phyloP scores from a whole-genome alignment of 2,329 filamentous ascomycete genomes.

The Helotiales sp. region DNA sequence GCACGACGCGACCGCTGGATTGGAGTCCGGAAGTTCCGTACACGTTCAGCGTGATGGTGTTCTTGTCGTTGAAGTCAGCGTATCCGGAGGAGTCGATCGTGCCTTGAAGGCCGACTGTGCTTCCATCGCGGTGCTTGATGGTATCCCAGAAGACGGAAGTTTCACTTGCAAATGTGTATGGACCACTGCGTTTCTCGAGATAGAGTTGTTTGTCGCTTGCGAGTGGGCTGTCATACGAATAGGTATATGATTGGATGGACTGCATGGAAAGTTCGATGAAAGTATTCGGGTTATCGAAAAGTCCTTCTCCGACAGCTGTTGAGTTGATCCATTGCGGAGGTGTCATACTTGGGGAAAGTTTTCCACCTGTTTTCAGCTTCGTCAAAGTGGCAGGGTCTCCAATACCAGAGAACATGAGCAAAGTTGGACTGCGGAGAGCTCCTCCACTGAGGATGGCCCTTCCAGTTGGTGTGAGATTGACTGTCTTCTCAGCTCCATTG shows the following conservation, averaged over 20 bases:
- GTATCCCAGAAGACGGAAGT: conserved; percentile 59
- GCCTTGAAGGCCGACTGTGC: conserved; percentile 53
- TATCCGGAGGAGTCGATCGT: conserved; percentile 56
- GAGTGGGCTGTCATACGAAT: conserved; percentile 52
- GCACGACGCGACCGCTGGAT: conserved; percentile 53
- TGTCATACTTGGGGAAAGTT: conserved; percentile 43
- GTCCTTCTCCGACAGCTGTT: conserved; percentile 52
- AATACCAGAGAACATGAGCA: conserved; percentile 58
- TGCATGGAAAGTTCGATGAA: conserved; percentile 54
- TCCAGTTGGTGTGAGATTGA: conserved; percentile 31
- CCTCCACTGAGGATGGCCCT: conserved; percentile 55
- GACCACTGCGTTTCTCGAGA: conserved; percentile 53
- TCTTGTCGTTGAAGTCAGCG: conserved; percentile 46
- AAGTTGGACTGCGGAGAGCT: conserved; percentile 55
- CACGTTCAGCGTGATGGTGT: conserved; percentile 60
- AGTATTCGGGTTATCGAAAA: conserved; percentile 62
- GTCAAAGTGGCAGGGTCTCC: conserved; percentile 44
- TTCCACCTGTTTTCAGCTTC: conserved; percentile 44
- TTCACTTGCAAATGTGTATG: conserved; percentile 58
- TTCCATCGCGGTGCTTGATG: conserved; percentile 49
- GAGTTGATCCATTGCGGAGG: conserved; percentile 54
- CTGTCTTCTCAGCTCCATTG: conserved; percentile 37
- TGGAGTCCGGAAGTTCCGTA: conserved; percentile 61
- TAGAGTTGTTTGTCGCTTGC: conserved; percentile 52
- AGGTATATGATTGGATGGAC: conserved; percentile 52